Conservation (phyloP, 148 eudicot genomes). For the Heliosperma pusillum region DNA sequence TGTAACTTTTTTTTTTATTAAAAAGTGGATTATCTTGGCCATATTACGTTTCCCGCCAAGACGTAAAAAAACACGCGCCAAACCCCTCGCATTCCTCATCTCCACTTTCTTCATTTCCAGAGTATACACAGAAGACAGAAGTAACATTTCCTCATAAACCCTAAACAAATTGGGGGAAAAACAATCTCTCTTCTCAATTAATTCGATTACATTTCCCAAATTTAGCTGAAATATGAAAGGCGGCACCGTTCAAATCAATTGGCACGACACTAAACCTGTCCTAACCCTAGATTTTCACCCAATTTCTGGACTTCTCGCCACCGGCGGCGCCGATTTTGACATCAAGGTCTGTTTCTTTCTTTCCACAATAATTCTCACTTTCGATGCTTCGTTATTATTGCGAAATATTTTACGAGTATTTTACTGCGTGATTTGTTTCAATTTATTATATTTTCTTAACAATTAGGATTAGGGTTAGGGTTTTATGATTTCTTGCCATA, state of each 20-base stretch:
- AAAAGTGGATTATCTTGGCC: not conserved
- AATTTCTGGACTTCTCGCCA: constrained; percentile 65
- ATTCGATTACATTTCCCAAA: not conserved
- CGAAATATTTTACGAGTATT: not conserved
- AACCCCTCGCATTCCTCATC: not conserved
- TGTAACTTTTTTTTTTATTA: no score
- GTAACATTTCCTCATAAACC: constrained; percentile 18
- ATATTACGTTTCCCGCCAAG: constrained; percentile 26
- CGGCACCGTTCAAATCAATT: constrained; percentile 88
- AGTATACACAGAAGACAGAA: not conserved
- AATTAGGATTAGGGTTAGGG: constrained; percentile 24
- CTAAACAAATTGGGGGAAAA: not conserved
- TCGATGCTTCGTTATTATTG: not conserved
- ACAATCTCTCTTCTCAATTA: not conserved
- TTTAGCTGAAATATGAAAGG: constrained; percentile 50
- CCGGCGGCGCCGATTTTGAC: constrained; percentile 94
- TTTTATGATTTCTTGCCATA: not conserved
- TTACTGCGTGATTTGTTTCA: not conserved
- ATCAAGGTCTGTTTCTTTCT: constrained; percentile 54
- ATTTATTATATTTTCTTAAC: not conserved
- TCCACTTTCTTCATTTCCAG: no score
- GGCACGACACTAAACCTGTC: constrained; percentile 95
- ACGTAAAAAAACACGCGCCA: constrained; percentile 17
- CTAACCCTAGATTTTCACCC: constrained; percentile 95
- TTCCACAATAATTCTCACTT: not conserved